Base-by-base conservation (phyloP, 2,329 filamentous ascomycete species). In the Fusarium sacchari region DNA sequence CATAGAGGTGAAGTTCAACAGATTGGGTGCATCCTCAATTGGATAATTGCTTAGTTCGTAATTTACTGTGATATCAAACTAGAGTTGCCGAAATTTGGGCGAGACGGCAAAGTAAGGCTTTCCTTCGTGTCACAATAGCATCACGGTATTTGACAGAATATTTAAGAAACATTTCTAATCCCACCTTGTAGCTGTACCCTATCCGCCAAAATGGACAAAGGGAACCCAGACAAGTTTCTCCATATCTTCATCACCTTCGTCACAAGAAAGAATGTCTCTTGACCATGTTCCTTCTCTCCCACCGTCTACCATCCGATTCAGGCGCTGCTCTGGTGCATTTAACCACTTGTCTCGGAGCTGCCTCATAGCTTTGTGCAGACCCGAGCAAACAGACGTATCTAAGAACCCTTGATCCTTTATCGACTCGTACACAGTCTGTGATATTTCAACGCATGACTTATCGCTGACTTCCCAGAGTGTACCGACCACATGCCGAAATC, bases 171-270 rank as follows among this genome's bases (percentile, higher is more conserved):
- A 6, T 22, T 15, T 4, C 6, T 7, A 15, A 4, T 2, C 11
- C 8, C 9, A 28, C 8, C 18, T 18, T 3, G 3, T 46, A 12
- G 8, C 18, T 10, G 8, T 50, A 2, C 4, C 22, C 6, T n/a
- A 32, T 49, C 15, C 20, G 4, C 28, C 47, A 24, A 50, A 34
- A 24, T 50, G 47, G 0, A 50, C n/a, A 50, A 34, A 50, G 0
- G 30, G 30, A 1, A 20, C 30, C 30, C 47, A 50, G 0, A 50
- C 15, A 34, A 24, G 30, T 2, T 24, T 50, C 8, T 50, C 12
- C 0, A 34, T 50, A 17, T 24, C 20, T 0, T 20, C n/a, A 0
- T 2, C n/a, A 1, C 20, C n/a, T 6, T 34, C 30, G 0, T 1
- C 30, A 11, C 30, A 36, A 24, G 47, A 50, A 14, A 50, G 1